Evolutionary conservation across 176 grass and related monocot genomes (phyloP).

Genomic region (Triticum dicoccoides): DNA sequence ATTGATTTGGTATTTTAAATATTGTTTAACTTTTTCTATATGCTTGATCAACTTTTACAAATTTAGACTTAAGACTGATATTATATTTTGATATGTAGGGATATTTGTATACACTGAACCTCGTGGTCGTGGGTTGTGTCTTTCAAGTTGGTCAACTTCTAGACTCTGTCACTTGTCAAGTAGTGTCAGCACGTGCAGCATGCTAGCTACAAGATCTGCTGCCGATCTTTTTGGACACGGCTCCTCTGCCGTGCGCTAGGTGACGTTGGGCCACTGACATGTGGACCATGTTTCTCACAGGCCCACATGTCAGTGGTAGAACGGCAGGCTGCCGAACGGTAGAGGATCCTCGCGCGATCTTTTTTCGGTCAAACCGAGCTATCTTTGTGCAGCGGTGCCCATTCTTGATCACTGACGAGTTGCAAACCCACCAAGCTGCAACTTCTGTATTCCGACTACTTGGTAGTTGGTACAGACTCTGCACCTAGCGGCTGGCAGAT

Average conservation of each 20-base stretch:
- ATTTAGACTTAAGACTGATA: not conserved
- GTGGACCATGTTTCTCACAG: too few species aligned
- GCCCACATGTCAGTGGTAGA: too few species aligned
- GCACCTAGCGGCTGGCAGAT: not conserved
- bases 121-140: not conserved
- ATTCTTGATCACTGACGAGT: not conserved
- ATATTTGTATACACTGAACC: not conserved
- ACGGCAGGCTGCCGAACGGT: too few species aligned
- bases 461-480: not conserved
- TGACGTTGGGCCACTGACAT: too few species aligned
- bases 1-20: too few species aligned
- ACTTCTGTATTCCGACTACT: not conserved
- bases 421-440: not conserved
- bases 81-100: too few species aligned
- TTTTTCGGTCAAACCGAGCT: conserved; percentile 12
- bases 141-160: conserved; percentile 18
- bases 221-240: not conserved
- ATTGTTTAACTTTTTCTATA: not conserved
- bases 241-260: too few species aligned
- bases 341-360: not conserved
- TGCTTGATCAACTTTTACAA: not conserved
- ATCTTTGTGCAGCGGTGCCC: not conserved
- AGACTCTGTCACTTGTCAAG: not conserved
- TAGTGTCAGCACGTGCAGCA: not conserved
- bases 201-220: not conserved